Percentiles rank a stretch among this genome's conserved stretches.
These are phyloP conservation scores for Penicillium sp. DNA, from an alignment of 2,329 filamentous ascomycete species.

Conservation along the genomic window DNA sequence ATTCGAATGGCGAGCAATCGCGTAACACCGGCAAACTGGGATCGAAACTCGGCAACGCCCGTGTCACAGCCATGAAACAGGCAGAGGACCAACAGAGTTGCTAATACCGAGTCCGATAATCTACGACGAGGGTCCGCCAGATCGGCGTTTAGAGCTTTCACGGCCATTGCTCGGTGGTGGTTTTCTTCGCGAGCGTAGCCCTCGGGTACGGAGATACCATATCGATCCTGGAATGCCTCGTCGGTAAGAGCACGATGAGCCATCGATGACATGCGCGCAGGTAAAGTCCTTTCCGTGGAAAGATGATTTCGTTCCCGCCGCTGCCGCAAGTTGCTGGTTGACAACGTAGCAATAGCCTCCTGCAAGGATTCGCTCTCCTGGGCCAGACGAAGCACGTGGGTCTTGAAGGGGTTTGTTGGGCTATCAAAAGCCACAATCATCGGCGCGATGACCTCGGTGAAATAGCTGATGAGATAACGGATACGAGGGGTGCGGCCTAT, in stretches of 20 bases:
- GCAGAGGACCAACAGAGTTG: slow-evolving; percentile 82
- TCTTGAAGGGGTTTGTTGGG: slow-evolving; percentile 80
- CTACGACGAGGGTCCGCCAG: slow-evolving; percentile 74
- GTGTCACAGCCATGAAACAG: slow-evolving; percentile 93
- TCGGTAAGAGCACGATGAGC: slow-evolving; percentile 47
- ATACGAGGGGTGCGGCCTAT: slow-evolving; percentile 71
- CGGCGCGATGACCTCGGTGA: slow-evolving; percentile 86
- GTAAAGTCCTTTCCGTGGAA: slow-evolving; percentile 53
- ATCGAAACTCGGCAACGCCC: slow-evolving; percentile 88
- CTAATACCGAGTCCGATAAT: slow-evolving; percentile 81
- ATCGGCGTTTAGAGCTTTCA: slow-evolving; percentile 79
- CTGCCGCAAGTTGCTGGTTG: slow-evolving; percentile 88
- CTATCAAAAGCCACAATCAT: slow-evolving; percentile 90
- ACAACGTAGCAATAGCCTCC: slow-evolving; percentile 85
- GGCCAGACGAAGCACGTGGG: slow-evolving; percentile 77
- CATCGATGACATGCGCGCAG: slow-evolving; percentile 50
- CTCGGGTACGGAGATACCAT: slow-evolving; percentile 49
- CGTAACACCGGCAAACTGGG: slow-evolving; percentile 88
- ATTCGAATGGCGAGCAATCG: slow-evolving; percentile 80
- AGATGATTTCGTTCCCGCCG: slow-evolving; percentile 59
- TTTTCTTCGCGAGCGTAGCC: slow-evolving; percentile 74
- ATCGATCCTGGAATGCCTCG: slow-evolving; percentile 34
- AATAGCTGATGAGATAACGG: slow-evolving; percentile 89
- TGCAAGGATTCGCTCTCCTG: slow-evolving; percentile 78
- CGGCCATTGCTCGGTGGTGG: slow-evolving; percentile 80